phyloP scores from a whole-genome alignment of 2,329 filamentous ascomycete species.

The Paracamarosporium sp. region DNA sequence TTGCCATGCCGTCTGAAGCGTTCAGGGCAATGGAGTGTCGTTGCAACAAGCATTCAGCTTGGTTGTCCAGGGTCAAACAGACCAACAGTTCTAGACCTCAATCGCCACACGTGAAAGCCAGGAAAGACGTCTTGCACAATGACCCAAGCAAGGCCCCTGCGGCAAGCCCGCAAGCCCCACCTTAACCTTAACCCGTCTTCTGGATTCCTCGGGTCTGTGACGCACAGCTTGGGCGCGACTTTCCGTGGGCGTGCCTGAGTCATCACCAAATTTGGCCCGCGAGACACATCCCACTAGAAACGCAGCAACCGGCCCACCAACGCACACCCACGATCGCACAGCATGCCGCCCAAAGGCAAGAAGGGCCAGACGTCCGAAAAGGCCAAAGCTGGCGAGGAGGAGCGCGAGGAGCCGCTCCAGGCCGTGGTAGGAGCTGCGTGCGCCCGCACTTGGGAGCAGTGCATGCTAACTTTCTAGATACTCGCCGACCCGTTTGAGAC shows the following conservation, averaged over 20 bases:
- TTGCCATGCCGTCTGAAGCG: not conserved
- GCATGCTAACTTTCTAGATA: slow-evolving; percentile 61
- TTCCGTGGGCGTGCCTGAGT: slow-evolving; percentile 16
- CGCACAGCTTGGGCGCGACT: slow-evolving; percentile 20
- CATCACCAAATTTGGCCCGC: slow-evolving; percentile 11
- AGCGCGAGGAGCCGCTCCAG: slow-evolving; percentile 68
- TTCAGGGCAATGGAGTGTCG: slow-evolving; percentile 26
- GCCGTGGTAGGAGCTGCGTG: slow-evolving; percentile 60
- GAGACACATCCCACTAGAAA: slow-evolving; percentile 15
- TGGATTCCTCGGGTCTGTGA: slow-evolving; percentile 21
- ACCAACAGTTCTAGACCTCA: slow-evolving; percentile 33
- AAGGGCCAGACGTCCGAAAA: slow-evolving; percentile 48
- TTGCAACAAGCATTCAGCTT: slow-evolving; percentile 43
- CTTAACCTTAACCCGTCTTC: slow-evolving; percentile 15
- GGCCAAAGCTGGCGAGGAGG: slow-evolving; percentile 57
- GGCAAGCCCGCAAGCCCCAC: slow-evolving; percentile 33
- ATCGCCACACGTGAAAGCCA: slow-evolving; percentile 24
- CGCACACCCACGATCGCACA: slow-evolving; percentile 17
- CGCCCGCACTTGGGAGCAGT: slow-evolving; percentile 9
- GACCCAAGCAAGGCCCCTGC: slow-evolving; percentile 20
- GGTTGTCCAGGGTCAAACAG: slow-evolving; percentile 15
- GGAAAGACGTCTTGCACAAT: slow-evolving; percentile 17
- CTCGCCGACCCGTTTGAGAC: slow-evolving; percentile 95
- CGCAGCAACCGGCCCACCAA: slow-evolving; percentile 14
- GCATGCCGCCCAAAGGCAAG: slow-evolving; percentile 58